Evolutionary conservation across 257 asterid species (phyloP), one percentile per base, ranked within the genome.

Genomic region (Anisodus tanguticus): DNA sequence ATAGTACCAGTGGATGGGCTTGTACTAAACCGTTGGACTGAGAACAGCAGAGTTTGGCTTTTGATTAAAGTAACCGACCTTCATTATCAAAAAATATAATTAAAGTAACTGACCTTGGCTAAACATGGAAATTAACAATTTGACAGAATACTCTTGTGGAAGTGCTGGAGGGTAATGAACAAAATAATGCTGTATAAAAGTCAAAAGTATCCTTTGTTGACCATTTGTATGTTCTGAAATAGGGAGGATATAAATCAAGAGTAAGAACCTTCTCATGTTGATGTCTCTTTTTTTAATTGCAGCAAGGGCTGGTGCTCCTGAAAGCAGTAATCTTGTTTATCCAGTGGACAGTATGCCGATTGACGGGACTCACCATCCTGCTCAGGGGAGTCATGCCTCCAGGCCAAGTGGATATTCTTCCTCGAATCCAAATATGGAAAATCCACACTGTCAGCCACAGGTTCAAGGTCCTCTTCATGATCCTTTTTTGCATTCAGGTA

Each of bases 351-450:
- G 90, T 84, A 82, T 85, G 83, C 54, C 89, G 37, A 80, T 80
- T 58, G 92, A 90, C n/a, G 89, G 87, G 83, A 91, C 87, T 16
- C 89, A 89, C 80, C 89, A 86, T 85, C 74, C 92, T 80, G 88
- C 92, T 83, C 94, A 86, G 68, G 89, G 95, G 93, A 84, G 88
- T 85, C 88, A 91, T 69, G 89, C 86, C 84, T 86, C 93, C 9
- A 86, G 88, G 84, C 83, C 92, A 85, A 85, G 84, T 86, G 92
- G 92, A 77, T 86, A 87, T 86, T 83, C 91, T 82, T 81, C 93
- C 68, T 83, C 93, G 35, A 87, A 83, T 85, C 84, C 55, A n/a
- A 86, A 88, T 63, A 79, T 79, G 82, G 97, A 91, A 86, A 64
- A 86, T 86, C 89, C 93, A 22, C 88, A 83, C 86, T 90, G 85